phyloP scores from a whole-genome alignment of 306 rosid genomes.

The Citrullus colocynthis region DNA sequence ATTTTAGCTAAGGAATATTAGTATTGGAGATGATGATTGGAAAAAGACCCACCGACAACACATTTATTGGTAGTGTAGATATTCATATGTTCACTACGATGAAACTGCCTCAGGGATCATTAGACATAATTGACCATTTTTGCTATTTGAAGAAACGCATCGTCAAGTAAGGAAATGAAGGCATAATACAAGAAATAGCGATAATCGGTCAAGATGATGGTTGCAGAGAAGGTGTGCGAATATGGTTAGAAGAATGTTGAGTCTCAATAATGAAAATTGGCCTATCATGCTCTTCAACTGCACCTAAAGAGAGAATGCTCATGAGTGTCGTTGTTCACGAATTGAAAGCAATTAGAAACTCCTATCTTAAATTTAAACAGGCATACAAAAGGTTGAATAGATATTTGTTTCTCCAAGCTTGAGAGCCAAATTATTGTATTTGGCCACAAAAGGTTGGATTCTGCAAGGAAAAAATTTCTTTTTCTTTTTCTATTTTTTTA shows the following conservation, averaged over 20 bases:
- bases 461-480: too few relatives aligned
- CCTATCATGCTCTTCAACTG: slow-evolving; percentile 26
- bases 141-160: not conserved
- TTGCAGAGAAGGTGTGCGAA: not conserved
- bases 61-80: slow-evolving; percentile 8
- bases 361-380: not conserved
- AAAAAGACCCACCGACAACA: slow-evolving; percentile 16
- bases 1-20: slow-evolving; percentile 19
- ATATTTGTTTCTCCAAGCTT: too few relatives aligned
- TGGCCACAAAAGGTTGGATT: too few relatives aligned
- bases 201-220: not conserved
- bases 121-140: slow-evolving; percentile 27
- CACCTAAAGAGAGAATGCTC: not conserved
- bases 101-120: slow-evolving; percentile 12
- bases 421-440: too few relatives aligned
- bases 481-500: too few relatives aligned
- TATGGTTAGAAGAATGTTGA: not conserved
- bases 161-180: slow-evolving; percentile 1
- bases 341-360: not conserved
- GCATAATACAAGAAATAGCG: slow-evolving; percentile 4
- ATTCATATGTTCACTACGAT: slow-evolving; percentile 11
- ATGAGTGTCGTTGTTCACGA: not conserved
- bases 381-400: too few relatives aligned
- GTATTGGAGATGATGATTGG: slow-evolving; percentile 18
- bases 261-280: slow-evolving; percentile 27